Evolutionary conservation across 139 green algal species (phyloP).

Genomic region (Coelastrella sp.): DNA sequence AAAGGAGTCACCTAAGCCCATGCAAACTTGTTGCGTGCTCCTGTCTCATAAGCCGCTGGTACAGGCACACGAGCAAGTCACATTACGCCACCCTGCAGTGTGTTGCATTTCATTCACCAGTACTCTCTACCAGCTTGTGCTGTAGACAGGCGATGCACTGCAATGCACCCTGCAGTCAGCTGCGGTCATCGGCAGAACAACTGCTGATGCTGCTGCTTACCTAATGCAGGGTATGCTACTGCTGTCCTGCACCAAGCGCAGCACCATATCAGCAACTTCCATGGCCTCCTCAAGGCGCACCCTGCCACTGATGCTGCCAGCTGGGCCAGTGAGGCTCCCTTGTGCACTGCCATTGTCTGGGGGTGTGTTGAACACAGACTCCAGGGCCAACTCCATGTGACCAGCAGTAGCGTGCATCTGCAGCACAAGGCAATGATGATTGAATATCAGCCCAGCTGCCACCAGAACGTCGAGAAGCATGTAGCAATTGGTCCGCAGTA

Average conservation of each 20-base stretch:
- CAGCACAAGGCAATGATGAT: neutral
- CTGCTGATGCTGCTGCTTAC: neutral
- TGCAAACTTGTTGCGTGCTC: no score
- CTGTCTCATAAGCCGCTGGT: no score
- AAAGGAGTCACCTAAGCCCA: no score
- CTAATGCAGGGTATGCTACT: neutral
- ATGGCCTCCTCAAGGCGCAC: neutral
- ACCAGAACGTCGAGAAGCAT: no score
- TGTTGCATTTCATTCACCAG: no score
- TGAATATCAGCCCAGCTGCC: neutral
- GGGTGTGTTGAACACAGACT: neutral
- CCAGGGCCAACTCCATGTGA: neutral
- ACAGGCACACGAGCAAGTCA: no score
- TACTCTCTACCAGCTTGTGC: no score
- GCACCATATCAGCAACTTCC: slow-evolving; percentile 29
- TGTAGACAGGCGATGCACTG: neutral
- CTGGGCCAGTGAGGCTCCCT: neutral
- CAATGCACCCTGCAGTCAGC: neutral
- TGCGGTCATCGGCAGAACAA: neutral
- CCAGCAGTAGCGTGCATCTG: slow-evolving; percentile 18
- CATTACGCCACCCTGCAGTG: no score
- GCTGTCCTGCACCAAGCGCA: slow-evolving; percentile 24
- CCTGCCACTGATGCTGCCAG: neutral
- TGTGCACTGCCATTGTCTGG: neutral
- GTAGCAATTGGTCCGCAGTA: no score